Evolutionary conservation across 129 eudicot species (phyloP).

Genomic region (Escallonia rubra): DNA sequence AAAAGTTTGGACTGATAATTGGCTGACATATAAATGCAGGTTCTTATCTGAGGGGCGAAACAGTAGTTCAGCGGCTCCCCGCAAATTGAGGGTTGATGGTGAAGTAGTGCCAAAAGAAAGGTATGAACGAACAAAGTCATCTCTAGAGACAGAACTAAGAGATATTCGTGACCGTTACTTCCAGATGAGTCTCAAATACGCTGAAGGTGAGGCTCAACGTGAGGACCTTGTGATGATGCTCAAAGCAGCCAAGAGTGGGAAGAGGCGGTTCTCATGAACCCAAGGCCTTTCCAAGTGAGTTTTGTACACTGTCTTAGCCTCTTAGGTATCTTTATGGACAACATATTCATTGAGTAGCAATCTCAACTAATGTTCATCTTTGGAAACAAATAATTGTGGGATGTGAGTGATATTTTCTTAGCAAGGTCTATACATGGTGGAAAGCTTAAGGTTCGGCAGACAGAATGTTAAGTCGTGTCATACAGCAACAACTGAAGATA

Average conservation of each 20-base stretch:
- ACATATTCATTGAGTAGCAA: background rate
- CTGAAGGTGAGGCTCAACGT: constrained; percentile 85
- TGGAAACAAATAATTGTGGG: constrained; percentile 2
- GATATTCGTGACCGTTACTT: constrained; percentile 88
- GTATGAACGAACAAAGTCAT: constrained; percentile 59
- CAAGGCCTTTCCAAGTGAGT: constrained; percentile 4
- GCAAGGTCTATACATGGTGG: constrained; percentile 8
- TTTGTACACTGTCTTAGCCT: background rate
- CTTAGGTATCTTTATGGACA: background rate
- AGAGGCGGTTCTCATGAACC: constrained; percentile 47
- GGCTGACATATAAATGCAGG: constrained; percentile 12
- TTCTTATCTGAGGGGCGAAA: constrained; percentile 37
- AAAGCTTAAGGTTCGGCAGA: background rate
- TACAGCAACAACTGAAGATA: background rate
- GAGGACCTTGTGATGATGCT: constrained; percentile 98
- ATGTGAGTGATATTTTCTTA: background rate
- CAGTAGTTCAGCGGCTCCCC: constrained; percentile 24
- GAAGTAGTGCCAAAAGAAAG: constrained; percentile 44
- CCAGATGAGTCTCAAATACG: constrained; percentile 91
- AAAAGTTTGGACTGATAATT: no score
- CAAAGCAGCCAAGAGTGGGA: constrained; percentile 43
- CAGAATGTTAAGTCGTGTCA: background rate
- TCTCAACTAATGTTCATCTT: background rate
- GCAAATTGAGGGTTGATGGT: constrained; percentile 32
- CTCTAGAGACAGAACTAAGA: constrained; percentile 63